Evolutionary conservation across 108 stramenopile genomes (phyloP), one percentile per base, ranked within the genome.

Genomic region (Nitzschia sp.): DNA sequence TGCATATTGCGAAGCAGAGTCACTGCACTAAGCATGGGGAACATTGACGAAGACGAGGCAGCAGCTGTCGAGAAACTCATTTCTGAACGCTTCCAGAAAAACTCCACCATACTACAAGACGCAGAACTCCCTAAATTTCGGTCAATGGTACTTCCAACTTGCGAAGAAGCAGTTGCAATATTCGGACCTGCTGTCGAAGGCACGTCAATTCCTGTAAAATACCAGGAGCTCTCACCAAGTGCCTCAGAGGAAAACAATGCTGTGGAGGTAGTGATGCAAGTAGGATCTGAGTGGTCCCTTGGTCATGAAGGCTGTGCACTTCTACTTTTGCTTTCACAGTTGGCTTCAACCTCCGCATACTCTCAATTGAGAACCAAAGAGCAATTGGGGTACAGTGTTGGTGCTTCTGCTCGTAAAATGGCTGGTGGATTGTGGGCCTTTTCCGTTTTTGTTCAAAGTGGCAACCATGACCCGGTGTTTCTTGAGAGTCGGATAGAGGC

Each of bases 301-400:
- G 90, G 87, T 17, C 89, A 77, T 55, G 84, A 88, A 73, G 93
- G 93, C 8, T 69, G 89, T 26, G 89, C 85, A 19, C 71, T 88
- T 19, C 71, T 91, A 25, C 87, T 91, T 62, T 63, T 94, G 53
- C 87, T 94, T 43, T 67, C 78, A 42, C 84, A 83, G 37, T 83
- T 94, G 67, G 89, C 90, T 9, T 92, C 90, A 72, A 88, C 85
- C 68, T 88, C 86, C 51, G 93, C 93, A 34, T 94, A 86, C 78
- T 89, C 84, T 65, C 83, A 86, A 60, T 70, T 94, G 29, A 72
- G 93, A 14, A 94, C 93, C 7, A 88, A 87, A 62, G 90, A 94
- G 63, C 93, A 94, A 67, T 71, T 94, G 22, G 93, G 93, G 0
- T 94, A 94, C 73, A 89, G 89, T 65, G 93, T 94, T 7, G 82